Percentiles rank a stretch among this genome's conserved stretches.
phyloP scores from a whole-genome alignment of 1,139 yeast genomes.

The Hyphopichia khmerensis region DNA sequence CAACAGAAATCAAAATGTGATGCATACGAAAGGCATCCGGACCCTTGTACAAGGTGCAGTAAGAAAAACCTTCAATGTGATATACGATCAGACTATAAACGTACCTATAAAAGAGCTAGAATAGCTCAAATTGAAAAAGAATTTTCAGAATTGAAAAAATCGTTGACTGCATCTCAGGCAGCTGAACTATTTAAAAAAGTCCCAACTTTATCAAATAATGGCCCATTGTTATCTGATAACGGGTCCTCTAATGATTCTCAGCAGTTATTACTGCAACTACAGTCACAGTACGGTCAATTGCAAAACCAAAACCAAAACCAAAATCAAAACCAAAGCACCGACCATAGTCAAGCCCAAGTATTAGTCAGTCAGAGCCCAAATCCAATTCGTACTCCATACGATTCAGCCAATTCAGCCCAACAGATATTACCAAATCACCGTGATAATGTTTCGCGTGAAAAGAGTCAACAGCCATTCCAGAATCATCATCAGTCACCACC shows the following conservation, averaged over 20 bases:
- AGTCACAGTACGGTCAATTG: no score
- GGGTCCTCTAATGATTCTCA: slow-evolving; percentile 1
- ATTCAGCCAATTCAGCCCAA: not conserved
- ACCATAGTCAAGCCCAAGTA: not conserved
- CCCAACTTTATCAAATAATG: slow-evolving; percentile 22
- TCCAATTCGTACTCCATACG: not conserved
- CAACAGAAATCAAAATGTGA: slow-evolving; percentile 93
- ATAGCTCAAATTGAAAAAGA: slow-evolving; percentile 83
- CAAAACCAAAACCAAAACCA: no score
- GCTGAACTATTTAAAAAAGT: slow-evolving; percentile 40
- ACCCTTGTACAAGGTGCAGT: slow-evolving; percentile 79
- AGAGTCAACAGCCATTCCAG: not conserved
- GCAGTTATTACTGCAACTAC: slow-evolving; percentile 1
- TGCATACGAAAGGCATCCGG: slow-evolving; percentile 73
- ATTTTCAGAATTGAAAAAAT: slow-evolving; percentile 62
- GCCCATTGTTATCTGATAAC: not conserved
- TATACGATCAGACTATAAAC: slow-evolving; percentile 74
- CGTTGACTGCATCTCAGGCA: slow-evolving; percentile 52
- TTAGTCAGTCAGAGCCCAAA: not conserved
- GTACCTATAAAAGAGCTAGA: slow-evolving; percentile 86
- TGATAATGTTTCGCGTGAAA: not conserved
- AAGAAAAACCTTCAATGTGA: slow-evolving; percentile 71
- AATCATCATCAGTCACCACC: slow-evolving; percentile 5
- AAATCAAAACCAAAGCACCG: not conserved
- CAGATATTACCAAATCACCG: not conserved